These are phyloP conservation scores for Triangularia verruculosa DNA, from an alignment of 2,329 filamentous ascomycete genomes.

Conservation along the genomic window DNA sequence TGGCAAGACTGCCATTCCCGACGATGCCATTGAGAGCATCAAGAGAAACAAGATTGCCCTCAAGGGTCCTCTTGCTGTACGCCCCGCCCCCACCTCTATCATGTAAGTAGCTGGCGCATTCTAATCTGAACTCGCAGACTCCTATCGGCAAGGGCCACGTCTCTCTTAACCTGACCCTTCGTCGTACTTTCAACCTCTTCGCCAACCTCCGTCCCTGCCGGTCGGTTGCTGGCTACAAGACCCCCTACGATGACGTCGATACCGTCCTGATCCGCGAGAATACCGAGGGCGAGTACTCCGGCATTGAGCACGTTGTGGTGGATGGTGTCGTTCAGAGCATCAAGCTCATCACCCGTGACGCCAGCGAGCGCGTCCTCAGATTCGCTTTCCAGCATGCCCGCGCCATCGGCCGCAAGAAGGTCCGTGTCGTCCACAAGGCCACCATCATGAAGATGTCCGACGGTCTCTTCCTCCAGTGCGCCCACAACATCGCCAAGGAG, in stretches of 20 bases:
- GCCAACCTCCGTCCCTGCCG: constrained; percentile 98
- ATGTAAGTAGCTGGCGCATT: constrained; percentile 12
- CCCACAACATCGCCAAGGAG: constrained; percentile 83
- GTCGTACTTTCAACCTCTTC: constrained; percentile 99
- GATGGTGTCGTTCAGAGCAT: constrained; percentile 98
- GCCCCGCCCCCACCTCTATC: constrained; percentile 34
- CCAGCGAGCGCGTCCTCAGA: constrained; percentile 90
- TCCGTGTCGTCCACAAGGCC: constrained; percentile 98
- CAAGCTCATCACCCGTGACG: constrained; percentile 96
- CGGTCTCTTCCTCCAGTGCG: constrained; percentile 92
- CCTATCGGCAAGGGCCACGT: constrained; percentile 98
- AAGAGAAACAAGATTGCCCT: constrained; percentile 94
- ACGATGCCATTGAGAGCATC: constrained; percentile 90
- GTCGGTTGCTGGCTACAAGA: constrained; percentile 96
- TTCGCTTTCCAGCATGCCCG: constrained; percentile 98
- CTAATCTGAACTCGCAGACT: constrained; percentile 53
- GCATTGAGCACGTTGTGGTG: constrained; percentile 97
- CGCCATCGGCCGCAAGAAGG: constrained; percentile 91
- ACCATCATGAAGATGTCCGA: constrained; percentile 99
- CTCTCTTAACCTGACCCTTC: constrained; percentile 96
- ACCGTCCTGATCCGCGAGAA: constrained; percentile 98
- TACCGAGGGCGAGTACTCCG: constrained; percentile 99
- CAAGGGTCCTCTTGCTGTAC: constrained; percentile 93
- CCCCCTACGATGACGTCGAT: constrained; percentile 94
- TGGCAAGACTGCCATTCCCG: constrained; percentile 91